Evolutionary conservation across 495 filamentous ascomycete genomes (phyloP).

Genomic region (Chaetomium tenue): DNA sequence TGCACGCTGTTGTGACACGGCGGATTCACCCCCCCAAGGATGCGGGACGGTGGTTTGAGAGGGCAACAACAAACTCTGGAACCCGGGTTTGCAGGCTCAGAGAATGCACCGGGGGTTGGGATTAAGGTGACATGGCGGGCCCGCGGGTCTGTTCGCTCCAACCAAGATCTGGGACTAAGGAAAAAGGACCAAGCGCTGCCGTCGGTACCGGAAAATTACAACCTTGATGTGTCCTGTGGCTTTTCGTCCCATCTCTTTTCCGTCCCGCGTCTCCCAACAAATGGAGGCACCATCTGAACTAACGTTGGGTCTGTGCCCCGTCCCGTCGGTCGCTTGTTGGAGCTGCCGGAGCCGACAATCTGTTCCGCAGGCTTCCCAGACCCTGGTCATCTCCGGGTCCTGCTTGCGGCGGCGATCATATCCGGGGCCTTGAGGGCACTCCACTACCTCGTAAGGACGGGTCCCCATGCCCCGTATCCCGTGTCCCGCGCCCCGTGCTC

Average conservation of each 20-base stretch:
- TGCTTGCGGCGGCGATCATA: background rate
- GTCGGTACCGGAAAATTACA: conserved; percentile 21
- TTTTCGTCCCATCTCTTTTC: conserved; percentile 10
- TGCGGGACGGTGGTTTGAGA: background rate
- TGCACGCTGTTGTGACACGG: conserved; percentile 4
- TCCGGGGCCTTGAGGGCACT: background rate
- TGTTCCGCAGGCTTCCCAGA: background rate
- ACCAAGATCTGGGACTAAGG: conserved; percentile 7
- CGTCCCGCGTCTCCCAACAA: conserved; percentile 1
- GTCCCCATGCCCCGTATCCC: too few species aligned
- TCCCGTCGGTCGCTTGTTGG: conserved; percentile 6
- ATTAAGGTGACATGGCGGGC: background rate
- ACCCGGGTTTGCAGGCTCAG: background rate
- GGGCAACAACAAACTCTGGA: background rate
- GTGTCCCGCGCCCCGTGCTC: too few species aligned
- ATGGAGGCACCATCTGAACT: background rate
- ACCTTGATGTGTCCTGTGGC: background rate
- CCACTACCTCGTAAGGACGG: too few species aligned
- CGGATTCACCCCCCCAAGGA: background rate
- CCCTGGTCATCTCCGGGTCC: background rate
- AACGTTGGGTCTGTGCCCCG: conserved; percentile 4
- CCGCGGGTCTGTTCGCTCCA: background rate
- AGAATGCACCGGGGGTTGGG: conserved; percentile 1
- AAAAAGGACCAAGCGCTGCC: conserved; percentile 9
- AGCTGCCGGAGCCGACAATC: background rate